Evolutionary conservation across 2,329 filamentous ascomycete species (phyloP), one percentile per base, ranked within the genome.

Genomic region (Dactylonectria estremocensis): DNA sequence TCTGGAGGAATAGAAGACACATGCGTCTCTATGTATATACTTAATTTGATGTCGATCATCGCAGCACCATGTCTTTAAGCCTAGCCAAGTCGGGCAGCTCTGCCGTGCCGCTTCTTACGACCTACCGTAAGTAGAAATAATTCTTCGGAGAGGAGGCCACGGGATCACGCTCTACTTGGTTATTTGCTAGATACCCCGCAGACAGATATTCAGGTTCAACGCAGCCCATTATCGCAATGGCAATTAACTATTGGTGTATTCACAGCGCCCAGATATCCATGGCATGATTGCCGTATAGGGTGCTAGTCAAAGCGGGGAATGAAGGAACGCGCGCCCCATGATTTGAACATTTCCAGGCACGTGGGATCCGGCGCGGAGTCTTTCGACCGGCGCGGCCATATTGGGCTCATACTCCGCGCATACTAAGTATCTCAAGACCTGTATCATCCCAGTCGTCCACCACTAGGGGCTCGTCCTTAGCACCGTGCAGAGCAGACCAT

Each of bases 121-220:
- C 63, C 63, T 66, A 66, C 63, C 63, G 31, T 18, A 66, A 66
- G 50, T 22, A 66, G 63, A 7, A 56, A 56, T 45, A 57, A 66
- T 66, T 57, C 45, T 24, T 66, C 50, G 50, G 57, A 28, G 57
- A 45, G 55, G 43, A 43, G 57, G 9, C 50, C 63, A 65, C 62
- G 55, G 62, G 62, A 65, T 65, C 50, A 40, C 31, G n/a, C 46
- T 11, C 14, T 40, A 28, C 28, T 40, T 24, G 20, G 31, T 46
- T 13, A 31, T 48, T 60, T 48, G 49, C 56, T 37, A 40, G 10
- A 18, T 60, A 65, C 62, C 55, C 55, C 56, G 55, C 62, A 53
- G 31, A 28, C 52, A 18, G 3, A 22, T 14, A 35, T 37, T 50
- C 46, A 35, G 48, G 43, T 33, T 20, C 31, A 18, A 10, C 16